Evolutionary conservation across 352 stramenopile genomes (phyloP), one percentile per base, ranked within the genome.

Genomic region (Phytophthora chlamydospora): DNA sequence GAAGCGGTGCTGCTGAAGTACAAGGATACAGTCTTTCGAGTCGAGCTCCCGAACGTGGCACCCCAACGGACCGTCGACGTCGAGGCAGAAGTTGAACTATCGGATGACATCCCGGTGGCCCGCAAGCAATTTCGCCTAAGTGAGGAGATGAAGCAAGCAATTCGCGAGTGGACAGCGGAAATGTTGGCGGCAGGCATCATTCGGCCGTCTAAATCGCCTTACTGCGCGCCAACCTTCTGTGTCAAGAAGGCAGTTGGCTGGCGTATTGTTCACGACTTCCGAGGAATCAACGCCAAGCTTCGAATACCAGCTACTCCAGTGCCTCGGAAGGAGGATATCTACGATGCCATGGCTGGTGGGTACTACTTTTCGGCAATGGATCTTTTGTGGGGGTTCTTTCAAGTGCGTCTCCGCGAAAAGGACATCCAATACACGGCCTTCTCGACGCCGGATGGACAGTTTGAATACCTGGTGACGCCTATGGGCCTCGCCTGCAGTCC

Each of bases 401-500:
- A 41, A 38, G 41, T 47, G 0, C 12, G 14, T 19, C 10, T 55
- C 1, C 16, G n/a, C 2, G 35, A 47, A 14, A 44, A 48, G 5
- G 55, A 44, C 0, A 50, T 62, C 6, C 44, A 44, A 0, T 62
- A 45, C 17, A 55, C 44, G 0, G 55, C 35, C 2, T 50, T 62
- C 7, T 10, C 54, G 1, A 55, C 44, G 9, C 36, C 55, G 0
- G 44, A 62, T 6, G 55, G 24, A 0, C 14, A 56, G 1, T 55
- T 32, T 3, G 42, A 56, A 7, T 45, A 62, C 6, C 29, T 50
- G 0, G 19, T 61, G 1, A 47, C 42, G 7, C 42, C 33, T 0
- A 61, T 61, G 34, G 53, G 33, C 2, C 29, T 56, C 3, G 55
- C 36, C 1, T 46, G 45, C 8, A 63, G 55, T 17, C 36, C 55